Conservation (phyloP, 2,329 filamentous ascomycete species). For the Purpureocillium takamizusanense region DNA sequence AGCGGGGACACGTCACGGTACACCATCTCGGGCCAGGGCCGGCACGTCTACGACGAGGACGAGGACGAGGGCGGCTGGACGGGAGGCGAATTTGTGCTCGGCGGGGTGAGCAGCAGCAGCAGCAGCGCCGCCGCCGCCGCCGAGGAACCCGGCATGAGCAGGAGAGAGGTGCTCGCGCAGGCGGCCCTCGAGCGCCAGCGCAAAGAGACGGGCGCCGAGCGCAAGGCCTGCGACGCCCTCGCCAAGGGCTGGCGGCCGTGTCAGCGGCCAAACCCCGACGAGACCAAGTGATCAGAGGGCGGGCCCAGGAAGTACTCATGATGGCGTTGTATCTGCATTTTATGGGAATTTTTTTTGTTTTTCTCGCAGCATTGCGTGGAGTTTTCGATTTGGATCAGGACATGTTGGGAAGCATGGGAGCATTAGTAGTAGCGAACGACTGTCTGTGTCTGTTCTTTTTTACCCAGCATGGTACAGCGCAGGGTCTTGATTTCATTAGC, state of each 20-base stretch:
- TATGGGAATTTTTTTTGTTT: too few species aligned
- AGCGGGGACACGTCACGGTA: slow-evolving; percentile 52
- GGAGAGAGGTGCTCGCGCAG: slow-evolving; percentile 65
- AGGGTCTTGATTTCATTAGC: too few species aligned
- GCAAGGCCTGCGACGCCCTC: slow-evolving; percentile 17
- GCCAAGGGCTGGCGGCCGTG: slow-evolving; percentile 20
- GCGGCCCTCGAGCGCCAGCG: slow-evolving; percentile 26
- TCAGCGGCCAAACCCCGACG: slow-evolving; percentile 14
- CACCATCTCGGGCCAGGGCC: slow-evolving; percentile 37
- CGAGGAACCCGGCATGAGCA: slow-evolving; percentile 37
- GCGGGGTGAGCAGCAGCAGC: slow-evolving; percentile 30
- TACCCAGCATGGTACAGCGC: too few species aligned
- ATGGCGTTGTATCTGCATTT: too few species aligned
- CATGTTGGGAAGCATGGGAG: too few species aligned
- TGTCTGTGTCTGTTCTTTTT: too few species aligned
- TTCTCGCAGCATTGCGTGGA: neutral
- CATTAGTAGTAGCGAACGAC: too few species aligned
- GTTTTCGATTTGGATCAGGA: neutral
- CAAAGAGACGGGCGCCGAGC: slow-evolving; percentile 22
- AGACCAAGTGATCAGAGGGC: slow-evolving; percentile 15
- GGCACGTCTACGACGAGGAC: slow-evolving; percentile 37
- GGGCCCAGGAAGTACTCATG: too few species aligned
- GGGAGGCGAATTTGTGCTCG: slow-evolving; percentile 69
- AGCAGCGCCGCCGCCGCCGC: too few species aligned
- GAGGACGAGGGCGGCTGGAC: slow-evolving; percentile 69